These are phyloP conservation scores for Raphanus hybrid DNA, from an alignment of 441 rosid species.

Conservation along the genomic window DNA sequence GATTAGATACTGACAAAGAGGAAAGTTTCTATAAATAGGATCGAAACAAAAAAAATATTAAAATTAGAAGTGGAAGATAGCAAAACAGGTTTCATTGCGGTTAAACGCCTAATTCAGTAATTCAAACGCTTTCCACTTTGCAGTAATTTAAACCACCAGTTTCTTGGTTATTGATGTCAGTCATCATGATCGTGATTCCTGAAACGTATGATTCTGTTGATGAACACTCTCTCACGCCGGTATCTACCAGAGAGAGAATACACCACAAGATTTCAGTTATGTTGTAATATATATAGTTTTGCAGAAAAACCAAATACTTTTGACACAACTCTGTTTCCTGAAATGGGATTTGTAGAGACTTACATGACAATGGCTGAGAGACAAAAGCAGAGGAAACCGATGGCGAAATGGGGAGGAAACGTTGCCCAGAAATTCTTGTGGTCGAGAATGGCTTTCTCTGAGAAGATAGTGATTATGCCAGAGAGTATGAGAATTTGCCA, in stretches of 20 bases:
- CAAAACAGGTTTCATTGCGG: neutral
- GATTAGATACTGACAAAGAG: neutral
- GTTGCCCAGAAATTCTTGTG: conserved; percentile 68
- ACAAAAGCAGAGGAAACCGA: conserved; percentile 77
- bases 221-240: conserved; percentile 67
- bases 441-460: conserved; percentile 70
- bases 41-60: neutral
- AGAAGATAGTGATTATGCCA: conserved; percentile 58
- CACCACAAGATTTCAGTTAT: conserved; percentile 1
- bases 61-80: neutral
- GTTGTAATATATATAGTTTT: neutral
- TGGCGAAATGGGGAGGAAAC: conserved; percentile 63
- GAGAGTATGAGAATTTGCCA: conserved; percentile 67
- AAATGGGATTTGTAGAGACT: conserved; percentile 41
- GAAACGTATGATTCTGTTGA: conserved; percentile 67
- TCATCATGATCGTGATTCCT: conserved; percentile 60
- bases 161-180: conserved; percentile 16
- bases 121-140: neutral
- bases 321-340: neutral
- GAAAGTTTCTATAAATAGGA: neutral
- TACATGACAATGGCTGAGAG: conserved; percentile 67
- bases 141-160: conserved; percentile 1
- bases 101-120: neutral
- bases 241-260: conserved; percentile 49
- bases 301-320: neutral